These are phyloP conservation scores for Voacanga thouarsii DNA, from an alignment of 257 asterid species.

Conservation along the genomic window DNA sequence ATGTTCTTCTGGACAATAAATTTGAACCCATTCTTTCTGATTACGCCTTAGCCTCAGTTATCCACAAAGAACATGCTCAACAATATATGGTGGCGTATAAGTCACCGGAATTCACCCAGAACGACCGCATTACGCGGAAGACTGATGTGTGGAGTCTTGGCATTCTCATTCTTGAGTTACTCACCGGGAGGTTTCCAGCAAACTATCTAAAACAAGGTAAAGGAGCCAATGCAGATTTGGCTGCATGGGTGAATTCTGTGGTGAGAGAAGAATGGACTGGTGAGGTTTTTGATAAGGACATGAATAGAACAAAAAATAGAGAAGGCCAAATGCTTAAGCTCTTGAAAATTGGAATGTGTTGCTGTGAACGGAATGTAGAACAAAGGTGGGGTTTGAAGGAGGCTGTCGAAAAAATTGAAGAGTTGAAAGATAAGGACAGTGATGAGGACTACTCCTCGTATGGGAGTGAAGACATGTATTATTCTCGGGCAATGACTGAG, in stretches of 20 bases:
- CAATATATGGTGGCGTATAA: slow-evolving; percentile 67
- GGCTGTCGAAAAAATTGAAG: slow-evolving; percentile 51
- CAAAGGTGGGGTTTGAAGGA: slow-evolving; percentile 48
- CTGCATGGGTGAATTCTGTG: slow-evolving; percentile 61
- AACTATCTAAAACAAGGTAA: slow-evolving; percentile 50
- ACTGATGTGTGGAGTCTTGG: slow-evolving; percentile 77
- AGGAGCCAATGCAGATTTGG: slow-evolving; percentile 50
- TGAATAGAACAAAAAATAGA: slow-evolving; percentile 22
- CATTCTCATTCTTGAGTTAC: slow-evolving; percentile 57
- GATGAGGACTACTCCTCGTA: slow-evolving; percentile 40
- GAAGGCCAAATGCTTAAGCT: slow-evolving; percentile 65
- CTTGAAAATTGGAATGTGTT: slow-evolving; percentile 64
- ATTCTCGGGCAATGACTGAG: slow-evolving; percentile 39
- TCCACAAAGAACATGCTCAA: slow-evolving; percentile 48
- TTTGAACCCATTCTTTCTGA: slow-evolving; percentile 47
- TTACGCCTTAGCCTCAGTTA: slow-evolving; percentile 47
- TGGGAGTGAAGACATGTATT: slow-evolving; percentile 40
- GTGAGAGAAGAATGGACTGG: slow-evolving; percentile 75
- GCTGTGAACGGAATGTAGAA: slow-evolving; percentile 54
- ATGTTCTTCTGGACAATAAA: slow-evolving; percentile 42
- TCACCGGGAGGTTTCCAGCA: slow-evolving; percentile 58
- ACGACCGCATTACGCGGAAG: slow-evolving; percentile 31
- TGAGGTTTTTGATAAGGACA: slow-evolving; percentile 66
- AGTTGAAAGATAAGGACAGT: slow-evolving; percentile 45
- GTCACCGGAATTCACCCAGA: slow-evolving; percentile 51